phyloP scores from a whole-genome alignment of 225 moss, liverwort and hornwort species.

The Thuidium tamariscinum region DNA sequence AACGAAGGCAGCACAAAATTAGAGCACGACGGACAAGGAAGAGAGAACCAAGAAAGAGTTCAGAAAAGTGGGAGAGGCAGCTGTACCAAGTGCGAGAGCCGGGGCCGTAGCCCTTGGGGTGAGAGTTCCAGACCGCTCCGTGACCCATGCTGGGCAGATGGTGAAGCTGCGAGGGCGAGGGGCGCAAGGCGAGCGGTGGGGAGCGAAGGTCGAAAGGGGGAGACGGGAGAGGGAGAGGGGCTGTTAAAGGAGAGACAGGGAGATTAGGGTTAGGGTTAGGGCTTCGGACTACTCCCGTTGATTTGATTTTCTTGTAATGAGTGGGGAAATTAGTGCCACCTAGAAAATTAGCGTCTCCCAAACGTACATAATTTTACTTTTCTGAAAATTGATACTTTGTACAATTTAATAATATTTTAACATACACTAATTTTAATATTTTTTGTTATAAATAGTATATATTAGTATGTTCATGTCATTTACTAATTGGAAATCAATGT shows the following conservation, averaged over 20 bases:
- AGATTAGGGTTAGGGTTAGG: not conserved
- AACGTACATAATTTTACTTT: too few species aligned
- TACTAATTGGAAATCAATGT: not conserved
- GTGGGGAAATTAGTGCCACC: too few species aligned
- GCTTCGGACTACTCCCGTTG: not conserved
- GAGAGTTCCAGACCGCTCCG: constrained; percentile 74
- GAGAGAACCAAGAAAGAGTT: too few species aligned
- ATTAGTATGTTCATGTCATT: not conserved
- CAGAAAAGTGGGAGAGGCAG: not conserved
- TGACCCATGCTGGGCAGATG: constrained; percentile 44
- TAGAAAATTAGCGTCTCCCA: too few species aligned
- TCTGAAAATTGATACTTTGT: too few species aligned
- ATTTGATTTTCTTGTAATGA: too few species aligned
- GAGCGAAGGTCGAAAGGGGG: not conserved
- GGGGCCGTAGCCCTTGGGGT: constrained; percentile 60
- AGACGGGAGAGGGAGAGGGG: fast-evolving
- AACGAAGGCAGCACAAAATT: not conserved
- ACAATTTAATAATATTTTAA: too few species aligned
- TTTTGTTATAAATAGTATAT: not conserved
- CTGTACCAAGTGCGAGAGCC: constrained; percentile 59
- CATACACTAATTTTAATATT: not conserved
- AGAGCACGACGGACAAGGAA: too few species aligned
- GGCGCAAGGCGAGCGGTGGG: not conserved
- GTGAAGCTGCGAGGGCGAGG: not conserved
- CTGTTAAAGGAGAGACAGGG: not conserved